Conservation (phyloP, 257 asterid species). For the Salvia miltiorrhiza region DNA sequence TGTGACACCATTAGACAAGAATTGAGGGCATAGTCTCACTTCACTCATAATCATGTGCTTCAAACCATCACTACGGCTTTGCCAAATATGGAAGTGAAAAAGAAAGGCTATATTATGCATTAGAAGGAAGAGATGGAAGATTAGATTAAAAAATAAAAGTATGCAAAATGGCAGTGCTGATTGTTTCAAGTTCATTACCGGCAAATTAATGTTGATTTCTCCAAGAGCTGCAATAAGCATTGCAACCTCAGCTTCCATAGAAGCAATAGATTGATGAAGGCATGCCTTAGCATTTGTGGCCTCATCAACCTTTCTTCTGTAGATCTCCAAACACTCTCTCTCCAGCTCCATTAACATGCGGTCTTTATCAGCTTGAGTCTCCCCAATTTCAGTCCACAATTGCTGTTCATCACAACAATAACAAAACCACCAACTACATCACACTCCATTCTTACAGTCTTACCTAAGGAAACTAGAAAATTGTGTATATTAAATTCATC, state of each 20-base stretch:
- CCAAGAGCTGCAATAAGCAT: conserved; percentile 91
- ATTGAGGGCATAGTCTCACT: background rate
- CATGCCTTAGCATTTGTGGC: conserved; percentile 71
- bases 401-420: conserved; percentile 43
- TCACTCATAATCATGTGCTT: background rate
- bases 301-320: conserved; percentile 82
- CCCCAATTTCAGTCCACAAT: conserved; percentile 93
- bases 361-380: conserved; percentile 72
- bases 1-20: background rate
- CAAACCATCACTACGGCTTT: too few relatives aligned
- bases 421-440: conserved; percentile 5
- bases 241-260: conserved; percentile 91
- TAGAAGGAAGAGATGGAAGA: background rate
- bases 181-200: conserved; percentile 40
- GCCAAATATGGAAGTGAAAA: too few relatives aligned
- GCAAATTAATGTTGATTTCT: conserved; percentile 50
- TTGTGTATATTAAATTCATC: background rate
- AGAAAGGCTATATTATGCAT: background rate
- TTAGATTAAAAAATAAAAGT: background rate
- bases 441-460: conserved; percentile 4
- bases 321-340: conserved; percentile 79
- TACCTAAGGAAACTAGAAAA: conserved; percentile 6
- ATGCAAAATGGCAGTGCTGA: background rate
- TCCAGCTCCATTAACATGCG: conserved; percentile 83
- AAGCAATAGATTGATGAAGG: conserved; percentile 79